phyloP scores from a whole-genome alignment of 371 early-diverging fungal species.

The Mortierella sp. region DNA sequence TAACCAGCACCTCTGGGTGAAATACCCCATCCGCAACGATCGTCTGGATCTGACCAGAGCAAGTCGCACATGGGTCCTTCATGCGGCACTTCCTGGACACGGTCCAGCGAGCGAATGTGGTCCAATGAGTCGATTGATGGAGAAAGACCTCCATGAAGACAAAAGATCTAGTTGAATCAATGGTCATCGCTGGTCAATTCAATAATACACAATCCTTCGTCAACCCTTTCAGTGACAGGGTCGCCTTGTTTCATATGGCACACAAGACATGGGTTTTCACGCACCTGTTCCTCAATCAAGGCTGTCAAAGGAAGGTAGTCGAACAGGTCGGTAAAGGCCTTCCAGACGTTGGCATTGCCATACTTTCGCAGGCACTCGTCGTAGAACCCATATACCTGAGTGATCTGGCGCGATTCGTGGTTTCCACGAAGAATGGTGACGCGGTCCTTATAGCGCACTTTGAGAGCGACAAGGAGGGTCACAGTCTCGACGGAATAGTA shows the following conservation, averaged over 20 bases:
- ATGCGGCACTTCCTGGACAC: slow-evolving; percentile 99
- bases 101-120: slow-evolving; percentile 96
- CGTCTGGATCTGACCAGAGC: slow-evolving; percentile 96
- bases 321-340: slow-evolving; percentile 98
- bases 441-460: slow-evolving; percentile 94
- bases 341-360: slow-evolving; percentile 99
- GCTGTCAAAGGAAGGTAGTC: slow-evolving; percentile 99
- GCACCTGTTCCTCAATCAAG: slow-evolving; percentile 85
- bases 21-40: slow-evolving; percentile 98
- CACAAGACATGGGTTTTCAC: not conserved
- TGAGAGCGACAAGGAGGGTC: slow-evolving; percentile 94
- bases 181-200: not conserved
- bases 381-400: slow-evolving; percentile 99
- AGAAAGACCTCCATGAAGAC: slow-evolving; percentile 99
- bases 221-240: no score
- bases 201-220: no score
- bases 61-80: slow-evolving; percentile 98
- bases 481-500: slow-evolving; percentile 99
- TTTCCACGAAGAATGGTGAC: slow-evolving; percentile 99
- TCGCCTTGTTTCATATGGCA: not conserved
- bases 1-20: slow-evolving; percentile 99
- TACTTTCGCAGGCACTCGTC: slow-evolving; percentile 99
- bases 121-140: slow-evolving; percentile 98
- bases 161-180: slow-evolving; percentile 80
- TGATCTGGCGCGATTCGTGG: slow-evolving; percentile 99